Evolutionary conservation across 179 eudicot genomes (phyloP).

Genomic region (Heliamphora pulchella): DNA sequence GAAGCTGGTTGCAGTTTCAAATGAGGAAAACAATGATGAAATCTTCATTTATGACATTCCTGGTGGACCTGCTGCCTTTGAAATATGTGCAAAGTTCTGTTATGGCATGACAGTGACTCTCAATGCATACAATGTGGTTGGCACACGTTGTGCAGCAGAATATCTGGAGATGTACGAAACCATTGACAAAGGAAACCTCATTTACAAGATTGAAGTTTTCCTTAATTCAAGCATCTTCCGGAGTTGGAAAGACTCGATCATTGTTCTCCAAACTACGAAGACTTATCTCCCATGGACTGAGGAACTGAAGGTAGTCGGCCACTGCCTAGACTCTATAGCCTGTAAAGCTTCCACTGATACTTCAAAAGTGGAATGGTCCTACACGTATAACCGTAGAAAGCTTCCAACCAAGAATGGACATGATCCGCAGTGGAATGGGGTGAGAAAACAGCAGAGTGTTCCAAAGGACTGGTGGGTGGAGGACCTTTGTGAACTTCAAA

Average conservation of each 20-base stretch:
- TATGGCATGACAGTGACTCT: conserved; percentile 74
- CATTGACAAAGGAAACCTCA: conserved; percentile 60
- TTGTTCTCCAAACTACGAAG: conserved; percentile 63
- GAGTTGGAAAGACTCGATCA: conserved; percentile 77
- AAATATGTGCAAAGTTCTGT: conserved; percentile 66
- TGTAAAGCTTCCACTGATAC: conserved; percentile 53
- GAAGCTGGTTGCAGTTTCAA: conserved; percentile 42
- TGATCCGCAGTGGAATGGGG: conserved; percentile 37
- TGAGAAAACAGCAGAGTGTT: conserved; percentile 43
- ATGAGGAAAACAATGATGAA: conserved; percentile 44
- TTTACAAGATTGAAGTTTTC: conserved; percentile 70
- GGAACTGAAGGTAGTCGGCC: conserved; percentile 62
- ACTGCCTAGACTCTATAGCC: conserved; percentile 59
- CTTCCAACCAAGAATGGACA: conserved; percentile 46
- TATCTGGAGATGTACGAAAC: conserved; percentile 68
- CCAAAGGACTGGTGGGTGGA: conserved; percentile 91
- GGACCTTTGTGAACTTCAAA: conserved; percentile 58
- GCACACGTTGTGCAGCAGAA: conserved; percentile 76
- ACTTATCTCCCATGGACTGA: conserved; percentile 57
- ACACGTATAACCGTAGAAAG: conserved; percentile 53
- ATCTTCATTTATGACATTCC: conserved; percentile 50
- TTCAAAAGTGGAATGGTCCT: conserved; percentile 75
- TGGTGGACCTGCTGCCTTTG: conserved; percentile 69
- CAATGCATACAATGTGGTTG: conserved; percentile 71
- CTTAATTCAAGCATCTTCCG: conserved; percentile 66